Conservation (phyloP, 257 asterid species). For the Lycium ferocissimum region DNA sequence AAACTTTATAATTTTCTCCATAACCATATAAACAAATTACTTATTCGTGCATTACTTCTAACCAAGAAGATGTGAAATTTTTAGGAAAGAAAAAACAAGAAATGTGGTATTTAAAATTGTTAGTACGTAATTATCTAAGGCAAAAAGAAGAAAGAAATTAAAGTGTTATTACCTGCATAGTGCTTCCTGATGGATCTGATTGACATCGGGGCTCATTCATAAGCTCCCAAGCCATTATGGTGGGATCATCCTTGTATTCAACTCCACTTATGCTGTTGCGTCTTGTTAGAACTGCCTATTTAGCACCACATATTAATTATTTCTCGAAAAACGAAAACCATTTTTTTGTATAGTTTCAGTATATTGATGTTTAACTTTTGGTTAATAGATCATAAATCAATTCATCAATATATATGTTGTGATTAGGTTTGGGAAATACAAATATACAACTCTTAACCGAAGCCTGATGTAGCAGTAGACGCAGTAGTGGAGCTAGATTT, state of each 20-base stretch:
- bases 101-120: background rate
- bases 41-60: too few relatives aligned
- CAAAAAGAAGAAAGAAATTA: background rate
- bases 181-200: conserved; percentile 57
- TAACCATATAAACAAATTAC: too few relatives aligned
- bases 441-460: too few relatives aligned
- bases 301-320: background rate
- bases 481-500: too few relatives aligned
- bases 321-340: background rate
- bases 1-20: too few relatives aligned
- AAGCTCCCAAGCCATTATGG: conserved; percentile 85
- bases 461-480: too few relatives aligned
- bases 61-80: background rate
- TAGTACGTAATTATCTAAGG: background rate
- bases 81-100: background rate
- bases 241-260: conserved; percentile 72
- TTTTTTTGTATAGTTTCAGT: background rate
- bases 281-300: conserved; percentile 70
- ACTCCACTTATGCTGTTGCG: conserved; percentile 58
- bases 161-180: conserved; percentile 48
- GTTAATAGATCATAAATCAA: too few relatives aligned
- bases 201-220: conserved; percentile 82
- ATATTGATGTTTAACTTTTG: background rate
- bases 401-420: too few relatives aligned
- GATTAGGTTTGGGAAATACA: too few relatives aligned